phyloP scores from a whole-genome alignment of 2,329 filamentous ascomycete species.

The Microascus cirrosus region DNA sequence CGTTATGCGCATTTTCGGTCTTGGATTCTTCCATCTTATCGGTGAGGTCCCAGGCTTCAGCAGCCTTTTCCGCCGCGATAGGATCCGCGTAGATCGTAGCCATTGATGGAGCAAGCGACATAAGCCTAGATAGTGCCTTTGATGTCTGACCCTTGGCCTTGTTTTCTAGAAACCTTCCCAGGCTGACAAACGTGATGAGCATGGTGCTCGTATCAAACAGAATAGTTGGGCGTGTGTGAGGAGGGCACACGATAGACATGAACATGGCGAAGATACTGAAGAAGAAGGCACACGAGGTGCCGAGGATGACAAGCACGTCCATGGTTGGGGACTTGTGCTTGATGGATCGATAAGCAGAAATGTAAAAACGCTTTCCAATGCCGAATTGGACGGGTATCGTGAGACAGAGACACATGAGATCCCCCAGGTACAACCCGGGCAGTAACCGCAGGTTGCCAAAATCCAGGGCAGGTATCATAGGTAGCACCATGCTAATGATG shows the following conservation, averaged over 20 bases:
- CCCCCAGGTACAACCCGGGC: slow-evolving; percentile 76
- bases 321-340: slow-evolving; percentile 89
- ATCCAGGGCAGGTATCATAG: slow-evolving; percentile 73
- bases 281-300: slow-evolving; percentile 91
- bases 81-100: slow-evolving; percentile 93
- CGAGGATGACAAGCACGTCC: slow-evolving; percentile 91
- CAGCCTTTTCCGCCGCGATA: slow-evolving; percentile 83
- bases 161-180: slow-evolving; percentile 89
- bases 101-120: slow-evolving; percentile 95
- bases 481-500: slow-evolving; percentile 83
- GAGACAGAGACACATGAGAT: slow-evolving; percentile 70
- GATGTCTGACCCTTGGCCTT: slow-evolving; percentile 93
- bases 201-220: slow-evolving; percentile 98
- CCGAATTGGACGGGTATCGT: slow-evolving; percentile 95
- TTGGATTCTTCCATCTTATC: slow-evolving; percentile 26
- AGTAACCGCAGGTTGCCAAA: slow-evolving; percentile 59
- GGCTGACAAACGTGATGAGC: slow-evolving; percentile 89
- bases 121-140: slow-evolving; percentile 81
- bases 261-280: slow-evolving; percentile 85
- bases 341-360: slow-evolving; percentile 85
- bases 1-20: slow-evolving; percentile 14
- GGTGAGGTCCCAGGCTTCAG: slow-evolving; percentile 56
- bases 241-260: slow-evolving; percentile 63
- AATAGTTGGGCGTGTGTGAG: slow-evolving; percentile 72
- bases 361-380: slow-evolving; percentile 87